Percentiles rank a stretch among this genome's conserved stretches.
Evolutionary conservation across 2,329 filamentous ascomycete genomes (phyloP).

Genomic region (Xylariales sp.): DNA sequence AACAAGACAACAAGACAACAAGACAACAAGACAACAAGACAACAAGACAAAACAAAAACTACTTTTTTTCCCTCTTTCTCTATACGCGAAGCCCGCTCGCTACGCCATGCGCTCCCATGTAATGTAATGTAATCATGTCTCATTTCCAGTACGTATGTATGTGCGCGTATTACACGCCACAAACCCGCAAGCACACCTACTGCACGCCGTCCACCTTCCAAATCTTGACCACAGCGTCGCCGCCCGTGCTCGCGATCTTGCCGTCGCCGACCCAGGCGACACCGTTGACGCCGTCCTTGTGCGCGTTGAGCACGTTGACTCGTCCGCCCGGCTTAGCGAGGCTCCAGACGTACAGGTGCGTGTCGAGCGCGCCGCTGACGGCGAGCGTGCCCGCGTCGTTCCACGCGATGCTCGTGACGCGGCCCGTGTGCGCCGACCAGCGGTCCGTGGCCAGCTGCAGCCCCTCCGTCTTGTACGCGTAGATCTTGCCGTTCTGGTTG

Average conservation of each 20-base stretch:
- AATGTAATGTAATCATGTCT: constrained; percentile 9
- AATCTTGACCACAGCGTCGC: constrained; percentile 90
- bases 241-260: constrained; percentile 82
- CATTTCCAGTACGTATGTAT: not conserved
- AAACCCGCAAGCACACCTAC: constrained; percentile 40
- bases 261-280: constrained; percentile 79
- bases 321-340: constrained; percentile 83
- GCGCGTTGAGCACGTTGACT: constrained; percentile 85
- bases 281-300: constrained; percentile 95
- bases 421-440: constrained; percentile 71
- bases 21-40: constrained; percentile 3
- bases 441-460: constrained; percentile 79
- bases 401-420: constrained; percentile 75
- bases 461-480: constrained; percentile 75
- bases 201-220: constrained; percentile 76
- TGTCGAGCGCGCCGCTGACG: constrained; percentile 87
- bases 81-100: constrained; percentile 16
- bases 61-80: constrained; percentile 6
- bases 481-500: constrained; percentile 86
- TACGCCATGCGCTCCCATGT: constrained; percentile 8
- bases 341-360: constrained; percentile 93
- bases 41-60: too few relatives aligned
- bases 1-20: constrained; percentile 2
- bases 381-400: constrained; percentile 80
- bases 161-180: too few relatives aligned